Evolutionary conservation across 805 yeast genomes (phyloP).

Genomic region (Debaryomyces tyrocola): DNA sequence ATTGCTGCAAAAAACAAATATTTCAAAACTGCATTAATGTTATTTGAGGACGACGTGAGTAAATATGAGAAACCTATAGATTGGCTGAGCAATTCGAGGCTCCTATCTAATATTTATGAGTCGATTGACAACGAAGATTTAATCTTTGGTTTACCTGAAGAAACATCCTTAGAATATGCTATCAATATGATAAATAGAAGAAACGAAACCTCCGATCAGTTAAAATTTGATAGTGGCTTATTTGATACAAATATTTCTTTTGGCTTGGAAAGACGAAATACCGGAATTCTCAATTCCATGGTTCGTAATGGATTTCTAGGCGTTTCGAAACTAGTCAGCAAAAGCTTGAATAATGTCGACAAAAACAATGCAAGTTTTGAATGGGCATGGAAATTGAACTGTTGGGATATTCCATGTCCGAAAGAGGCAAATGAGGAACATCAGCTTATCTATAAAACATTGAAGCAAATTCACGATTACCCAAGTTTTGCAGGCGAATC

Average conservation of each 20-base stretch:
- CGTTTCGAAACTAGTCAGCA: constrained; percentile 47
- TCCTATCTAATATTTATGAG: constrained; percentile 43
- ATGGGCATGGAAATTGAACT: constrained; percentile 74
- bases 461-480: constrained; percentile 47
- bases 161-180: constrained; percentile 54
- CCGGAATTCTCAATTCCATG: constrained; percentile 36
- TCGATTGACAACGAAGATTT: constrained; percentile 64
- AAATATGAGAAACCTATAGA: constrained; percentile 6
- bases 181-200: constrained; percentile 37
- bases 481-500: constrained; percentile 14
- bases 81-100: background rate
- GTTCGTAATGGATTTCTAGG: constrained; percentile 57
- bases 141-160: constrained; percentile 61
- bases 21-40: constrained; percentile 45
- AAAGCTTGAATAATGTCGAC: constrained; percentile 4
- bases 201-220: constrained; percentile 32
- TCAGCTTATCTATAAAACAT: constrained; percentile 50
- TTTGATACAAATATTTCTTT: constrained; percentile 45
- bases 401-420: constrained; percentile 72
- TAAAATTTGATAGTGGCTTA: constrained; percentile 56
- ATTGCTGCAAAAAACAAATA: constrained; percentile 32
- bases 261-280: constrained; percentile 3
- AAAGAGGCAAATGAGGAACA: constrained; percentile 34
- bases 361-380: constrained; percentile 38
- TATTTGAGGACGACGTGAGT: constrained; percentile 45